phyloP scores from a whole-genome alignment of 2,329 filamentous ascomycete genomes.

The Alternaria triticina region DNA sequence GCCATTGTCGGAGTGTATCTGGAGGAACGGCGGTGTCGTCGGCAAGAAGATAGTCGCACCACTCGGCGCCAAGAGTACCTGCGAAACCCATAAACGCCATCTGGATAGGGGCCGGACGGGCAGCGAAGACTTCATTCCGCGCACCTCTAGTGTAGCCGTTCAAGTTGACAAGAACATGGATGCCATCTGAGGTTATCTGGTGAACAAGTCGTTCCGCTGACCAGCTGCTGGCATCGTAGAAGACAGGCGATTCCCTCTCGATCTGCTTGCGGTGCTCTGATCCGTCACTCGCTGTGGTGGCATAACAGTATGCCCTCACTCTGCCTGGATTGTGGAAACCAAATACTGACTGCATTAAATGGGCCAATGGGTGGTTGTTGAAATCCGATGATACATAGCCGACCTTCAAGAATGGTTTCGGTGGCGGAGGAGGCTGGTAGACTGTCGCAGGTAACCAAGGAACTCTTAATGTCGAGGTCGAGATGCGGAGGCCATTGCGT shows the following conservation, averaged over 20 bases:
- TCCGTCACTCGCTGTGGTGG: conserved; percentile 88
- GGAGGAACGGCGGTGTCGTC: conserved; percentile 86
- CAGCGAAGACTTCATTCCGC: conserved; percentile 97
- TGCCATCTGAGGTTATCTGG: conserved; percentile 84
- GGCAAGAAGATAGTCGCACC: conserved; percentile 96
- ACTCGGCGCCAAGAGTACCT: conserved; percentile 92
- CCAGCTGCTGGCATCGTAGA: conserved; percentile 88
- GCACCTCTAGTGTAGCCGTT: conserved; percentile 97
- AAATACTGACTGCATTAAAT: conserved; percentile 99
- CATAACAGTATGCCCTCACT: conserved; percentile 91
- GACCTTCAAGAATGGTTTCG: conserved; percentile 82
- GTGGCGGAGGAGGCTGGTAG: conserved; percentile 84
- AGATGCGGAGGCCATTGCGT: conserved; percentile 90
- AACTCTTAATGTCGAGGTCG: conserved; percentile 82
- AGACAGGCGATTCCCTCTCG: conserved; percentile 88
- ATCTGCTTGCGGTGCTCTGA: conserved; percentile 92
- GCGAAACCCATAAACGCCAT: conserved; percentile 99
- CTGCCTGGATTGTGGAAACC: conserved; percentile 78
- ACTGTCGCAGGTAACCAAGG: conserved; percentile 85
- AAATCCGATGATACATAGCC: conserved; percentile 98
- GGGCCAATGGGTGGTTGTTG: conserved; percentile 95
- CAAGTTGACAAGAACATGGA: conserved; percentile 96
- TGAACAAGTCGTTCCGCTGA: conserved; percentile 80
- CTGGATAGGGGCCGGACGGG: conserved; percentile 90
- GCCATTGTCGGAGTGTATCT: conserved; percentile 79